Evolutionary conservation across 2,329 filamentous ascomycete genomes (phyloP).

Genomic region (Arthrinium puccinioides): DNA sequence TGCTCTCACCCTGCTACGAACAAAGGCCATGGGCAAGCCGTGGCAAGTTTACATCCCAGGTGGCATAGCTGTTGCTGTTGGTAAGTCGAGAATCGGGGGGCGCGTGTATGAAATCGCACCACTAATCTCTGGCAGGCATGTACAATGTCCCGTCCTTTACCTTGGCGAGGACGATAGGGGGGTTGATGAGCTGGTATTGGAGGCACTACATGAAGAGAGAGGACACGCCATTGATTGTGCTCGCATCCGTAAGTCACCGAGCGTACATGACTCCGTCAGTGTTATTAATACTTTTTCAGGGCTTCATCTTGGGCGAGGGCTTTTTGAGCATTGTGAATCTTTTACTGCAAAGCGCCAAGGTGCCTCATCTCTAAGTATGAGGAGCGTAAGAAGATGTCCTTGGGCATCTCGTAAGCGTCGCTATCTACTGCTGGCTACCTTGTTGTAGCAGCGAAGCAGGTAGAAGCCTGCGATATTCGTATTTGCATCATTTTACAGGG

Average conservation of each 20-base stretch:
- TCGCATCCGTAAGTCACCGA: conserved; percentile 56
- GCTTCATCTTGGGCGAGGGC: conserved; percentile 87
- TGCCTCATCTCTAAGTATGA: conserved; percentile 60
- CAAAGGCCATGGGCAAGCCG: conserved; percentile 42
- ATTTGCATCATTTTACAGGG: too few species aligned
- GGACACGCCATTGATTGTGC: conserved; percentile 78
- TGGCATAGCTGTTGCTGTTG: conserved; percentile 91
- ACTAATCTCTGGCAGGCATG: conserved; percentile 59
- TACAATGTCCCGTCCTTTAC: conserved; percentile 98
- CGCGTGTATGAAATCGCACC: background rate
- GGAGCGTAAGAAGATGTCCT: too few species aligned
- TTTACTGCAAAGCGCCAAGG: conserved; percentile 65
- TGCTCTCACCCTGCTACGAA: conserved; percentile 61
- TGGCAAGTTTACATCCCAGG: conserved; percentile 80
- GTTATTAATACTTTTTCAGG: conserved; percentile 32
- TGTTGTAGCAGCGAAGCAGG: too few species aligned
- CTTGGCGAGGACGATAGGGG: conserved; percentile 76
- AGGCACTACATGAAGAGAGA: conserved; percentile 39
- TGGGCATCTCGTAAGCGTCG: too few species aligned
- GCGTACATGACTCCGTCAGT: background rate
- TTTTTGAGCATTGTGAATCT: conserved; percentile 89
- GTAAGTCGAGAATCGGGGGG: conserved; percentile 34
- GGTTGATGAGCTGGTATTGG: conserved; percentile 73
- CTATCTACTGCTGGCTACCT: too few species aligned
- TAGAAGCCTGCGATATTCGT: too few species aligned